Percentiles rank a stretch among this genome's conserved stretches.
phyloP scores from a whole-genome alignment of 257 asterid genomes.

The Solanum sejunctum region DNA sequence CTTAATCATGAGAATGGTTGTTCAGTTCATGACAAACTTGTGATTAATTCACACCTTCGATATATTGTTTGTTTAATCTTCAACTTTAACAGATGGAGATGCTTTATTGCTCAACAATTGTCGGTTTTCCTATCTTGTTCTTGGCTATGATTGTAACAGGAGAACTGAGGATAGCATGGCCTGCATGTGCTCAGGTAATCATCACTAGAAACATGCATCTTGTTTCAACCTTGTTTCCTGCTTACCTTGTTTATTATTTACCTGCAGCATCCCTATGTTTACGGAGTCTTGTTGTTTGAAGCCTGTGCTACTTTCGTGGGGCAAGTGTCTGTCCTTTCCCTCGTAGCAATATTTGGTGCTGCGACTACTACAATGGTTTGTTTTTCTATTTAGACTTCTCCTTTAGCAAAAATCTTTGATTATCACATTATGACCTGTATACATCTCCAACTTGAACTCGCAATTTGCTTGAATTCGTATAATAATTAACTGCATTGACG shows the following conservation, averaged over 20 bases:
- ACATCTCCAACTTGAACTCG: neutral
- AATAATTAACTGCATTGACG: neutral
- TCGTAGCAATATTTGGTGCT: conserved; percentile 84
- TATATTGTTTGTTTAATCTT: neutral
- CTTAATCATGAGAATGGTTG: neutral
- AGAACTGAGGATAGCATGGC: conserved; percentile 71
- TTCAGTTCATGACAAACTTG: neutral
- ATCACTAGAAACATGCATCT: neutral
- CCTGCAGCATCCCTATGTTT: conserved; percentile 81
- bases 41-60: neutral
- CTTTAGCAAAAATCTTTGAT: neutral
- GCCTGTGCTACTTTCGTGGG: conserved; percentile 92
- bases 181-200: conserved; percentile 61
- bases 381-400: neutral
- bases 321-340: conserved; percentile 91
- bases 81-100: conserved; percentile 61
- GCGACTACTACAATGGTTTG: conserved; percentile 94
- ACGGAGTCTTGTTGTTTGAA: conserved; percentile 81
- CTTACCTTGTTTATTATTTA: neutral
- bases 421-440: neutral
- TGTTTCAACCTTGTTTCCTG: neutral
- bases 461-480: neutral
- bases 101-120: conserved; percentile 93
- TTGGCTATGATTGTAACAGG: conserved; percentile 88
- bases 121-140: conserved; percentile 92